Evolutionary conservation across 345 rosid species (phyloP).

Genomic region (Linum tenue): DNA sequence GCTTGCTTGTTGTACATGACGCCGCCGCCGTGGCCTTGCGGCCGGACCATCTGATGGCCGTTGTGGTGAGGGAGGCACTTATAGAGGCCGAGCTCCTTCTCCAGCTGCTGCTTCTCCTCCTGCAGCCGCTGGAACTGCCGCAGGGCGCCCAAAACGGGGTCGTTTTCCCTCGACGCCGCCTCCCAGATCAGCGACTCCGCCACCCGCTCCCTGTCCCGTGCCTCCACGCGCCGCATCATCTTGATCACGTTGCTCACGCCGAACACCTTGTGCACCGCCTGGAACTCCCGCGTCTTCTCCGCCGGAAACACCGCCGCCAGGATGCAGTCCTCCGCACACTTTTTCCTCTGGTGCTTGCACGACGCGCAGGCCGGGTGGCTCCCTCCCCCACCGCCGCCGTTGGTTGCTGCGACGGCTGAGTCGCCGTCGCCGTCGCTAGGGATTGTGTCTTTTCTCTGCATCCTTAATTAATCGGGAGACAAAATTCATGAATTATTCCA

Average conservation of each 20-base stretch:
- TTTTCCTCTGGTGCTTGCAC: constrained; percentile 59
- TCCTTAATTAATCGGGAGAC: constrained; percentile 4
- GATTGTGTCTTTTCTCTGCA: constrained; percentile 19
- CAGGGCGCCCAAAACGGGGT: too few species aligned
- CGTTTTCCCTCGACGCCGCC: constrained; percentile 21
- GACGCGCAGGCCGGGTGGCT: constrained; percentile 49
- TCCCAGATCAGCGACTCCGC: constrained; percentile 78
- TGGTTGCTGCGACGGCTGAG: neutral
- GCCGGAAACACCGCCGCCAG: constrained; percentile 48
- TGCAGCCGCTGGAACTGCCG: neutral
- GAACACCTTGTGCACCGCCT: constrained; percentile 41
- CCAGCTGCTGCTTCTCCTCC: neutral
- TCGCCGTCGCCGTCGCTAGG: too few species aligned
- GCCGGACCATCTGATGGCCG: neutral
- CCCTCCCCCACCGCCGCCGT: neutral
- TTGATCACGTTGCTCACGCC: constrained; percentile 53
- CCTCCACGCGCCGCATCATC: constrained; percentile 33
- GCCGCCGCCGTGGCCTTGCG: neutral
- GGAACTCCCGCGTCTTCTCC: constrained; percentile 29
- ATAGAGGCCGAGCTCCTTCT: neutral
- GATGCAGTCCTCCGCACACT: constrained; percentile 38
- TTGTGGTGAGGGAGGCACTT: neutral
- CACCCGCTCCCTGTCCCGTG: constrained; percentile 35
- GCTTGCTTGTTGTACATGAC: neutral
- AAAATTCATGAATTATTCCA: too few species aligned